Base-by-base conservation (phyloP, 2,329 filamentous ascomycete species). In the Trichoderma semiorbis region DNA sequence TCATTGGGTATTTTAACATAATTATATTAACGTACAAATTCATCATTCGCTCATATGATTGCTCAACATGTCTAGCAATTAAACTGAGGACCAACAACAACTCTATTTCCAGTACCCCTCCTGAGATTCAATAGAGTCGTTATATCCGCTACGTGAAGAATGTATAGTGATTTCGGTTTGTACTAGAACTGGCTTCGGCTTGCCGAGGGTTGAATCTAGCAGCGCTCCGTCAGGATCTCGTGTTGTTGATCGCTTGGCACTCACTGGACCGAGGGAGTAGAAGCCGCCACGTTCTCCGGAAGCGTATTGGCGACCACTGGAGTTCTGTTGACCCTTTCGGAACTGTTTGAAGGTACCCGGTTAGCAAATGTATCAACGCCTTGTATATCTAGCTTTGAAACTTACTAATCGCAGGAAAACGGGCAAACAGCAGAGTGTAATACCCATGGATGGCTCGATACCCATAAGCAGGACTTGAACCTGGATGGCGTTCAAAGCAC, bases 371-470 rank as follows among this genome's bases (percentile, higher is more conserved):
- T 36, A 10, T 28, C 18, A 36, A 28, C 7, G 3, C 5, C 18
- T 16, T 8, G 7, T 36, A 16, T n/a, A n/a, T 26, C 24, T 26
- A 24, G n/a, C 7, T 4, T 28, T 7, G 28, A n/a, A 1, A 69
- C 66, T 28, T 47, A 69, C 66, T 30, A 69, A 16, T 50, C 66
- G 36, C 5, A 69, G 57, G 26, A 69, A 69, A 7, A 69, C 66
- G 14, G 66, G 66, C 10, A 69, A 47, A 11, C 36, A 69, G 16
- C 66, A 69, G n/a, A 69, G 66, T n/a, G 66, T 69, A 7, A 69
- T 69, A 3, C 66, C 66, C 66, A 69, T 69, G 7, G 66, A 57
- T 14, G 66, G 66, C 55, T 69, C 66, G 57, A 69, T 69, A 26
- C 66, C 66, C 66, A 69, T 69, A 21, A 69, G 58, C 0, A 69